Conservation (phyloP, 2,329 filamentous ascomycete genomes). For the Endocalyx cinctus region DNA sequence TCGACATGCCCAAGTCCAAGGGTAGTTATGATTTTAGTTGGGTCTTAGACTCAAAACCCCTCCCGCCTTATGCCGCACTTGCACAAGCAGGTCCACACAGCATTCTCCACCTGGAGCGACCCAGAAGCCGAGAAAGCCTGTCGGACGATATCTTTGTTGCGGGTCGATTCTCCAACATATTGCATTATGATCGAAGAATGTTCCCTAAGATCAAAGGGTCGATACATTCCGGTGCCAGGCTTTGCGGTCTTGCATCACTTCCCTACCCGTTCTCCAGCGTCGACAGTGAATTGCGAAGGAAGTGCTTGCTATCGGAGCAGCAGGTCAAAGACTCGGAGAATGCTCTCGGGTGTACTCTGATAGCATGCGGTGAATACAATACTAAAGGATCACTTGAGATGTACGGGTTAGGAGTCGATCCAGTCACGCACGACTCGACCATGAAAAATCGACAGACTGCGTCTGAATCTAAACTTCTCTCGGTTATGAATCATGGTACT, state of each 20-base stretch:
- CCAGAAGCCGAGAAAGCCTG: slow-evolving; percentile 46
- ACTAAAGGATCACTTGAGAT: slow-evolving; percentile 85
- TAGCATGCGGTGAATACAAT: slow-evolving; percentile 87
- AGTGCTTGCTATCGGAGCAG: slow-evolving; percentile 50
- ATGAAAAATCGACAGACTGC: slow-evolving; percentile 82
- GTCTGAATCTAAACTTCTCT: slow-evolving; percentile 74
- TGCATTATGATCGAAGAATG: slow-evolving; percentile 83
- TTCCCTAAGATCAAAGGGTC: slow-evolving; percentile 75
- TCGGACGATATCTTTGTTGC: slow-evolving; percentile 83
- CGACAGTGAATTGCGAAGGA: slow-evolving; percentile 54
- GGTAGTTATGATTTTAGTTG: slow-evolving; percentile 26
- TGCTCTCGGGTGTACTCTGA: slow-evolving; percentile 59
- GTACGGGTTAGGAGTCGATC: slow-evolving; percentile 54
- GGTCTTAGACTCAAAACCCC: slow-evolving; percentile 49
- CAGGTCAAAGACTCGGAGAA: slow-evolving; percentile 50
- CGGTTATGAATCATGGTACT: slow-evolving; percentile 75
- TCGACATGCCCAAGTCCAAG: slow-evolving; percentile 29
- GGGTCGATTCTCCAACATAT: slow-evolving; percentile 81
- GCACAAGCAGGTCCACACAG: slow-evolving; percentile 78
- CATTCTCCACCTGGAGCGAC: slow-evolving; percentile 69
- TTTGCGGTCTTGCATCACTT: slow-evolving; percentile 68
- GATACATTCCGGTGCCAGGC: slow-evolving; percentile 76
- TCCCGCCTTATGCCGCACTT: slow-evolving; percentile 62
- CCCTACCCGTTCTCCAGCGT: slow-evolving; percentile 63
- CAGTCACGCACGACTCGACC: slow-evolving; percentile 38